Evolutionary conservation across 176 grass and related monocot species (phyloP), one percentile per base, ranked within the genome.

Genomic region (Bolboschoenus planiculmis): DNA sequence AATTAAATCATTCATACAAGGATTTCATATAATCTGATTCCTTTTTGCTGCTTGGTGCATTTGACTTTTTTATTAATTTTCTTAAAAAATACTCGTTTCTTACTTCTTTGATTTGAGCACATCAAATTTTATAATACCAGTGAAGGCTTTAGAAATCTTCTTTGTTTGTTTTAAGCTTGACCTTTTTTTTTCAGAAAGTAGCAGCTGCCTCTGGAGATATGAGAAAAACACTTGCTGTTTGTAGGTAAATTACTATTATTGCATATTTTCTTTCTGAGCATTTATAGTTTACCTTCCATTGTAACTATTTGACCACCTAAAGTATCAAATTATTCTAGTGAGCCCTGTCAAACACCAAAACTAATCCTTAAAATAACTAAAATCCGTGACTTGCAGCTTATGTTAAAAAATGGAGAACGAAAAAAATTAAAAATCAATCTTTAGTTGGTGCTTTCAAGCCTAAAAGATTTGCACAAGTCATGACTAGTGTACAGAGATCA

Each of bases 171-270:
- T 31, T 48, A 76, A 76, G 44, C 26, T 51, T 33, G 5, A 29
- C 42, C 39, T 48, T 40, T 71, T 40, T 29, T 83, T 78, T 53
- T 48, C 89, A 97, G 94, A 97, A 94, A 90, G 89, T 99, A 5
- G 90, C 92, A 54, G 97, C 93, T 42, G 89, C 97, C 36, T 83
- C 97, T 60, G 93, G 97, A 66, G 97, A 99, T 89, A 96, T 99
- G 91, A 93, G 97, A 85, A 96, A 86, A 90, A 93, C 91, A 83
- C 91, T 96, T 37, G 93, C 88, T 62, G 83, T 96, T 82, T 99
- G 97, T 86, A 93, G 91, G 97, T 96, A 99, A 77, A 55, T 5
- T 33, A 62, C 53, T 86, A 82, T 13, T 86, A n/a, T 35, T 79
- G 65, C 56, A 83, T 82, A 50, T 13, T 60, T 43, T 34, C n/a